phyloP scores from a whole-genome alignment of 106 monocot species.

The Triglochin maritima region DNA sequence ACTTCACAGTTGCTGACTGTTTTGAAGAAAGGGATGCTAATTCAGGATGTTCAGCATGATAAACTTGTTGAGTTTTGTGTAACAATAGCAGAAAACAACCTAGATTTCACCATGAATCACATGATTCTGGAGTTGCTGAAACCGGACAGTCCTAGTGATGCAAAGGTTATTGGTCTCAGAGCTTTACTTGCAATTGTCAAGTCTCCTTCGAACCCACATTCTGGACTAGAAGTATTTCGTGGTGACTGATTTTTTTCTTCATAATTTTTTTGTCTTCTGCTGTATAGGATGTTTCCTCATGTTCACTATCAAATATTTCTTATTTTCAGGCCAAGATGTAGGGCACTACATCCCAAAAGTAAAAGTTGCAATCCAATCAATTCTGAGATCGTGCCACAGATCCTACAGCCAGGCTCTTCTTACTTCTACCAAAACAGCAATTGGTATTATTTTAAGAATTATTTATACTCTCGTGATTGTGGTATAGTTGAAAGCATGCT shows the following conservation, averaged over 20 bases:
- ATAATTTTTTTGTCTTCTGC: neutral
- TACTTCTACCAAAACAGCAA: conserved; percentile 73
- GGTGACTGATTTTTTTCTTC: conserved; percentile 24
- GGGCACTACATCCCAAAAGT: conserved; percentile 78
- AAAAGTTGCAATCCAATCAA: conserved; percentile 88
- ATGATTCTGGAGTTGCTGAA: conserved; percentile 87
- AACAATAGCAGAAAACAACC: conserved; percentile 81
- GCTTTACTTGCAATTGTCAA: conserved; percentile 87
- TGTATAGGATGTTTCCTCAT: neutral
- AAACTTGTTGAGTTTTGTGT: conserved; percentile 99
- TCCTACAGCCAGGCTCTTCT: conserved; percentile 76
- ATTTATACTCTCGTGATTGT: neutral
- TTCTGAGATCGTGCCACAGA: conserved; percentile 82
- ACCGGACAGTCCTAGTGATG: conserved; percentile 80
- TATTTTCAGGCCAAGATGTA: conserved; percentile 48
- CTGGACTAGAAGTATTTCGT: conserved; percentile 59
- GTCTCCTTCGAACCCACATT: conserved; percentile 64
- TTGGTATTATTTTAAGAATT: conserved; percentile 34
- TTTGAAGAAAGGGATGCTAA: conserved; percentile 82
- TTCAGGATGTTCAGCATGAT: conserved; percentile 94
- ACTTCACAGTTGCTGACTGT: conserved; percentile 80
- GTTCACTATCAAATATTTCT: neutral
- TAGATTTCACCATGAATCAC: conserved; percentile 95
- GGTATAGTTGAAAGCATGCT: neutral
- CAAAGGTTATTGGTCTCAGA: conserved; percentile 91